Percentiles rank a stretch among this genome's conserved stretches.
These are phyloP conservation scores for Coriolopsis trogii DNA, from an alignment of 1,284 basidiomycete species.

Conservation along the genomic window DNA sequence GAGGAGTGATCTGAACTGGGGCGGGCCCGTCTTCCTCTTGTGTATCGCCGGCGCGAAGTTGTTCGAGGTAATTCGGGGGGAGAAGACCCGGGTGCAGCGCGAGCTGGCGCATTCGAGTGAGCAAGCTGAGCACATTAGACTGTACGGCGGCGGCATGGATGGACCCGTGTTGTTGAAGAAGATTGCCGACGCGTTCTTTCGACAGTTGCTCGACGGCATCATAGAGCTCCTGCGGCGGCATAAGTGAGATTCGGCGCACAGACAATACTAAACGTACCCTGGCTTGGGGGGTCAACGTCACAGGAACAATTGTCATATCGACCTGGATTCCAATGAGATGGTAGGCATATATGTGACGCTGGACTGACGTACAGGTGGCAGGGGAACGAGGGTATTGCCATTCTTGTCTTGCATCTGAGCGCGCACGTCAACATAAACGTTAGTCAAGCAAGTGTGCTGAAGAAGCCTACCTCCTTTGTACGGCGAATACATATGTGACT, in stretches of 20 bases:
- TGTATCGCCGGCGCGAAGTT: slow-evolving; percentile 49
- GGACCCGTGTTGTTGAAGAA: slow-evolving; percentile 48
- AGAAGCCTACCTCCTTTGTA: slow-evolving; percentile 71
- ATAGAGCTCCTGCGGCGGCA: slow-evolving; percentile 61
- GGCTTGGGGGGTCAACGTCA: slow-evolving; percentile 69
- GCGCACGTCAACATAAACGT: background rate
- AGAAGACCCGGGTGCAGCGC: slow-evolving; percentile 81
- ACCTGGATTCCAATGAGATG: slow-evolving; percentile 47
- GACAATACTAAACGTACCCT: slow-evolving; percentile 37
- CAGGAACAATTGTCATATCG: slow-evolving; percentile 70
- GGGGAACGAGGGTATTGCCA: slow-evolving; percentile 71
- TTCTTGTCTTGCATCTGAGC: slow-evolving; percentile 78
- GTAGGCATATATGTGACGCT: too few relatives aligned
- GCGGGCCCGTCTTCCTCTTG: slow-evolving; percentile 33
- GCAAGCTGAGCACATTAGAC: slow-evolving; percentile 76
- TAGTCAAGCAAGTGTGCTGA: too few relatives aligned
- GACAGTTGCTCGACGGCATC: slow-evolving; percentile 73
- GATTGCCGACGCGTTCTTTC: slow-evolving; percentile 59
- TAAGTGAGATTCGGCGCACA: background rate
- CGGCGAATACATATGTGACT: slow-evolving; percentile 81
- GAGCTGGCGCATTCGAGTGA: slow-evolving; percentile 87
- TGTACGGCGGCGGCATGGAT: slow-evolving; percentile 48
- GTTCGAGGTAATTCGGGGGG: slow-evolving; percentile 75
- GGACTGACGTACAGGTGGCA: slow-evolving; percentile 65
- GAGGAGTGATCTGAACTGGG: slow-evolving; percentile 46